Evolutionary conservation across 2,329 filamentous ascomycete genomes (phyloP), one percentile per base, ranked within the genome.

Genomic region (Fusarium beomiforme): DNA sequence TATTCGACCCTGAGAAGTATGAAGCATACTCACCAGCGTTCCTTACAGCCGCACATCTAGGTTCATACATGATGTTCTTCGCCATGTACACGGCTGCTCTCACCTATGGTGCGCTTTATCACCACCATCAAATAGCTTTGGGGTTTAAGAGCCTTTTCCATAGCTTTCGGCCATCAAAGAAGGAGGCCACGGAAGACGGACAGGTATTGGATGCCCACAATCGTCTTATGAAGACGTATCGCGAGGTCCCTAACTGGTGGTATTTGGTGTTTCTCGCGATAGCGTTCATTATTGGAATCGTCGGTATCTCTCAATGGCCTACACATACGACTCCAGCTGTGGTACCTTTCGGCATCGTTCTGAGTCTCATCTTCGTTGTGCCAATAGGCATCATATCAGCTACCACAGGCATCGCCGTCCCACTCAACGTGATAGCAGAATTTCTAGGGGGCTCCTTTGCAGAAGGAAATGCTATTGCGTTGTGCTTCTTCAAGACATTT

Each of bases 231-330:
- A 75, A 77, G 14, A 71, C 71, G 2, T 87, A 87, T 67, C 79
- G 78, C 6, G 84, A 86, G 70, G 82, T 84, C 1, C 83, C 84
- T 0, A 83, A 85, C 49, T 85, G 83, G 83, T 85, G 83, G 83
- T 86, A 85, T 66, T 54, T 81, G 17, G 61, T 78, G 11, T 71
- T 75, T 9, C 76, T 81, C 19, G 59, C 77, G 29, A 53, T 77
- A 10, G 77, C 81, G 8, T 68, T 82, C 29, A 71, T 75, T 16
- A 56, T 81, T n/a, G 82, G 81, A 44, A 77, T 82, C 41, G 73
- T 76, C 2, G 79, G 76, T 12, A 76, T 84, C 26, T 77, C 77
- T 6, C 69, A 73, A n/a, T 85, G 80, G 77, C 80, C 83, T 3
- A 85, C 83, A 0, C 77, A 84, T 59, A 85, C 84, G 33, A 73